These are phyloP conservation scores for Thalassiosira profunda DNA, from an alignment of 108 stramenopile genomes.

Conservation along the genomic window DNA sequence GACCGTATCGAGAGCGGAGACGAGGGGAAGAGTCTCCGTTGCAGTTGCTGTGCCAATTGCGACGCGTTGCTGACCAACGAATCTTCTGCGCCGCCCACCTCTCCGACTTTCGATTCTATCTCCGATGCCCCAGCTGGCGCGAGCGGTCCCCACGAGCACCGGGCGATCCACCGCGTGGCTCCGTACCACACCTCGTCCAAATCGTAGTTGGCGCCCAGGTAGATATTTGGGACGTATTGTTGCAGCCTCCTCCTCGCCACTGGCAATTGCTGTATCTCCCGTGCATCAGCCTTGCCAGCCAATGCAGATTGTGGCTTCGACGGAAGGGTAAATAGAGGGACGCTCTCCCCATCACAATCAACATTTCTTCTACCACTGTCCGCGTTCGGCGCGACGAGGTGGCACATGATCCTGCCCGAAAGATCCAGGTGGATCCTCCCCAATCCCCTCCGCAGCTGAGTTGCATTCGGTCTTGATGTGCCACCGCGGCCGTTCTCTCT, in stretches of 20 bases:
- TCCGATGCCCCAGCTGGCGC: no score
- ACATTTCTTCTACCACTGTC: no score
- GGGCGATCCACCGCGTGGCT: slow-evolving; percentile 42
- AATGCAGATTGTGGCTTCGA: no score
- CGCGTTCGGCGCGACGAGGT: slow-evolving; percentile 18
- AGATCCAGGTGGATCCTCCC: slow-evolving; percentile 39
- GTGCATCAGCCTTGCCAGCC: no score
- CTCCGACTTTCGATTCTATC: no score
- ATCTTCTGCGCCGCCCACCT: no score
- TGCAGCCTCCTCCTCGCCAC: not conserved
- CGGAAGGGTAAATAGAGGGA: slow-evolving; percentile 14
- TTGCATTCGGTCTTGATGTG: not conserved
- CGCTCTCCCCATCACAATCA: no score
- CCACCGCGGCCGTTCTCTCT: no score
- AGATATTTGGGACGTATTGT: slow-evolving; percentile 15
- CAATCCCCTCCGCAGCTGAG: not conserved
- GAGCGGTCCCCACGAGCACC: slow-evolving; percentile 39
- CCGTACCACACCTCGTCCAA: slow-evolving; percentile 50
- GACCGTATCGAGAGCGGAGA: not conserved
- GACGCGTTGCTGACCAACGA: not conserved
- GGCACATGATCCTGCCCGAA: slow-evolving; percentile 41
- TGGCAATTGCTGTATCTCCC: no score
- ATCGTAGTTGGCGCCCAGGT: slow-evolving; percentile 38
- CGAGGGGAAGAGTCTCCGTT: not conserved
- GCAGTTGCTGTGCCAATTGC: not conserved